A percentile compares a stretch with the other conserved stretches of the same genome.
These are phyloP conservation scores for Earliella scabrosa DNA, from an alignment of 1,284 basidiomycete species.

Conservation along the genomic window DNA sequence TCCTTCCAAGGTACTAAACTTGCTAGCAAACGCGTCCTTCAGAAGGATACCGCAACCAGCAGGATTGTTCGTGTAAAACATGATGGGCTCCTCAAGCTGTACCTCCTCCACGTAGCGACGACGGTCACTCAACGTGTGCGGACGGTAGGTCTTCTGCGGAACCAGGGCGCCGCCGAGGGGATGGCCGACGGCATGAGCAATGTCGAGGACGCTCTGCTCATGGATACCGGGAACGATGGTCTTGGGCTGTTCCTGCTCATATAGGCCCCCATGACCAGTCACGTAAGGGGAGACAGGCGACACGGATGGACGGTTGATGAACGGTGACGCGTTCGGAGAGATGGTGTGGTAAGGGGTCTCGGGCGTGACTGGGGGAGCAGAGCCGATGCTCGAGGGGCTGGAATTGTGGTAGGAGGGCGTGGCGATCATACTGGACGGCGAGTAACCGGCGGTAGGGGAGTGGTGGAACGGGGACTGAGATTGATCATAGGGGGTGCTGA, in stretches of 20 bases:
- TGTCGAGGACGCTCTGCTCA: constrained; percentile 22
- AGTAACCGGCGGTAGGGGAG: constrained; percentile 2
- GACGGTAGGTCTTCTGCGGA: constrained; percentile 71
- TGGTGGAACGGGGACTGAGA: constrained; percentile 8
- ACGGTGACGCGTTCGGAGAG: constrained; percentile 9
- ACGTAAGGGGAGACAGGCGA: constrained; percentile 19
- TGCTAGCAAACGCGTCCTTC: constrained; percentile 51
- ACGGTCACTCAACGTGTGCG: constrained; percentile 73
- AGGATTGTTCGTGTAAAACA: constrained; percentile 57
- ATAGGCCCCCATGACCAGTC: no score
- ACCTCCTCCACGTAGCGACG: constrained; percentile 75
- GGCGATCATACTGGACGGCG: neutral
- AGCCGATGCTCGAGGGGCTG: constrained; percentile 17
- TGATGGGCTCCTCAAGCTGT: constrained; percentile 61
- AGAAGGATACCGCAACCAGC: constrained; percentile 61
- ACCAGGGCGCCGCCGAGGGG: constrained; percentile 37
- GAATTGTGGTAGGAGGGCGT: constrained; percentile 5
- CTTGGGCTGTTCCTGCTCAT: no score
- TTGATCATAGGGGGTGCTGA: constrained; percentile 7
- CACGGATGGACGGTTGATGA: constrained; percentile 6
- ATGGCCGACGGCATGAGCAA: constrained; percentile 17
- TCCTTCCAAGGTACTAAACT: constrained; percentile 45
- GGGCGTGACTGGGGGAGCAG: constrained; percentile 16
- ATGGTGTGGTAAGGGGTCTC: neutral
- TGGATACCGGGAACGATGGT: no score